phyloP scores from a whole-genome alignment of 495 filamentous ascomycete species.

The Daldinia loculata region DNA sequence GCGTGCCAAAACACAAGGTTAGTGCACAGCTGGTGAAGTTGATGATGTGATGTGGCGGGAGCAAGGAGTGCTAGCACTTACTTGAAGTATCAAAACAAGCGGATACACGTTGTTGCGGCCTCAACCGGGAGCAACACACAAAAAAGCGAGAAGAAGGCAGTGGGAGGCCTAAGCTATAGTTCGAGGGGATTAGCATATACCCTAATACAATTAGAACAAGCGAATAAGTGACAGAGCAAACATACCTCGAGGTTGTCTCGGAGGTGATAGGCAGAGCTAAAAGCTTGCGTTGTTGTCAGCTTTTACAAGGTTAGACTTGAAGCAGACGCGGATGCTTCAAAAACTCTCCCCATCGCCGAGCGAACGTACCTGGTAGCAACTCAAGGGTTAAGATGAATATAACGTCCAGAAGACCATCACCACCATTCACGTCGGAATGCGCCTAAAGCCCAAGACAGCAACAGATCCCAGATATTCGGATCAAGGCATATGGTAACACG shows the following conservation, averaged over 20 bases:
- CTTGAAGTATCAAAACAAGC: constrained; percentile 6
- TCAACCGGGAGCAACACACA: not conserved
- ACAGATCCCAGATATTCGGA: not conserved
- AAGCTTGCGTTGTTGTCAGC: constrained; percentile 4
- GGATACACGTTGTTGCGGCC: not conserved
- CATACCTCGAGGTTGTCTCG: constrained; percentile 9
- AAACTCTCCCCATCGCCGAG: not conserved
- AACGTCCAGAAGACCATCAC: constrained; percentile 2
- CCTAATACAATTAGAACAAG: not conserved
- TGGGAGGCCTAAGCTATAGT: not conserved
- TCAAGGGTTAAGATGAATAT: not conserved
- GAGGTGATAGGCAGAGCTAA: not conserved
- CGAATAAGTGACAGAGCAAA: not conserved
- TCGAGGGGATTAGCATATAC: constrained; percentile 4
- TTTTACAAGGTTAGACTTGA: not conserved
- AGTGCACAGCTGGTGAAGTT: not conserved
- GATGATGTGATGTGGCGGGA: not conserved
- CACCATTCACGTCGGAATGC: constrained; percentile 17
- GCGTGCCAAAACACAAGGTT: not conserved
- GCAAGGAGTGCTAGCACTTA: not conserved
- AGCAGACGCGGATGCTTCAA: not conserved
- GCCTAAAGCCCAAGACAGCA: constrained; percentile 12
- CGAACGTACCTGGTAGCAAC: constrained; percentile 10
- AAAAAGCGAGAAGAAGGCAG: not conserved
- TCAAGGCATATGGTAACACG: constrained; percentile 23